Evolutionary conservation across 495 filamentous ascomycete genomes (phyloP), one percentile per base, ranked within the genome.

Genomic region (Aspergillus ostianus): DNA sequence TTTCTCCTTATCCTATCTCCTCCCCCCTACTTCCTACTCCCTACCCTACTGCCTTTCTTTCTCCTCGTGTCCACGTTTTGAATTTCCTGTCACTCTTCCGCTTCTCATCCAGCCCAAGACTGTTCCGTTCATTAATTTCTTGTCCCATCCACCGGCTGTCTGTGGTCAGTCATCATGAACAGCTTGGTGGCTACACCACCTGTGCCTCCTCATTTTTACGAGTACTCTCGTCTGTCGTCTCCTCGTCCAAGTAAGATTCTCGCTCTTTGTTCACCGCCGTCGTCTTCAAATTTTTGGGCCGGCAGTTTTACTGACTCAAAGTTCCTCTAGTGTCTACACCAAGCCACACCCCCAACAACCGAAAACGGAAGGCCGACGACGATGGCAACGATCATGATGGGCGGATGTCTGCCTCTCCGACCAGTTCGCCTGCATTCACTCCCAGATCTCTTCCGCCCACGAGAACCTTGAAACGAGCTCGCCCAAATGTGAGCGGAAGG

Each of bases 281-380:
- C 47, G 26, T 20, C 18, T 44, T 12, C n/a, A n/a, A n/a, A n/a
- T 55, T 19, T 17, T 29, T 47, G 51, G 19, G 30, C 20, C 13
- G 47, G 17, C 53, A 44, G 53, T 47, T 47, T 50, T 57, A 57
- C 68, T 78, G 53, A 74, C 64, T 56, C 10, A 52, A 29, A 46
- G 44, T 47, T 30, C 13, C 62, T 54, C 48, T 59, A 87, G 85
- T 82, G 77, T 83, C 84, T 62, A 73, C 79, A 75, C 64, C 82
- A 74, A 67, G 73, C 61, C 73, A 82, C 67, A 73, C 75, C 68
- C 74, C 73, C 68, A 78, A 61, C 69, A 83, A 65, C 69, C 84
- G 90, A 65, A 97, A 96, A 81, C 87, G 92, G 76, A 96, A 96
- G 79, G 91, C 89, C 59, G 90, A 90, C 61, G 92, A 95, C 58